Evolutionary conservation across 2,329 filamentous ascomycete genomes (phyloP).

Genomic region (Diaporthe nobilis): DNA sequence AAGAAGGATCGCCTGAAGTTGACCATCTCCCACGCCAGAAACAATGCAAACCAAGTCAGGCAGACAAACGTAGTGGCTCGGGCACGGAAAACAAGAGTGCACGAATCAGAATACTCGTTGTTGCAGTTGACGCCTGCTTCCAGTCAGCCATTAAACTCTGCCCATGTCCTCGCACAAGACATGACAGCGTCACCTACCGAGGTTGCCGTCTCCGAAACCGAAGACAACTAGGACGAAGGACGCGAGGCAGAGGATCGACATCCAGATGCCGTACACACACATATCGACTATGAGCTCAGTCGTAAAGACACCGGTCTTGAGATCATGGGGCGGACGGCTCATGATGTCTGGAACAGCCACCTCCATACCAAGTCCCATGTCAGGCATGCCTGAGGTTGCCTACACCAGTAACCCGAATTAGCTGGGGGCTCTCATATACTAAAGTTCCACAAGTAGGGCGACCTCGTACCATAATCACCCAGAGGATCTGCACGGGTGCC

Average conservation of each 20-base stretch:
- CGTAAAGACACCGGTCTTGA: not conserved
- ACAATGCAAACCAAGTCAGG: not conserved
- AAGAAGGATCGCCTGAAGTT: not conserved
- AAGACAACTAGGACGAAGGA: not conserved
- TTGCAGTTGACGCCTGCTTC: not conserved
- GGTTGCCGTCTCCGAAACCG: not conserved
- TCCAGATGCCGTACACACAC: not conserved
- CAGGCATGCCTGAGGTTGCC: not conserved
- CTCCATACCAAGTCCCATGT: not conserved
- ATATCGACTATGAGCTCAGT: not conserved
- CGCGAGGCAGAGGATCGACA: not conserved
- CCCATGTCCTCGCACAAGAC: not conserved
- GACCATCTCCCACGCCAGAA: slow-evolving; percentile 4
- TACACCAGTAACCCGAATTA: not conserved
- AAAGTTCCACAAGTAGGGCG: not conserved
- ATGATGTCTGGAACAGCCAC: not conserved
- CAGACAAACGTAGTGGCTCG: not conserved
- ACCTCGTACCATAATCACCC: not conserved
- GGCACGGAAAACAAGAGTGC: not conserved
- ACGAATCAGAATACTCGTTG: not conserved
- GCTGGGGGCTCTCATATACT: not conserved
- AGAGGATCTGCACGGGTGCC: not conserved
- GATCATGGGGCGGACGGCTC: not conserved
- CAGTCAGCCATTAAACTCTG: not conserved
- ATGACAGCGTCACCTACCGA: not conserved